Evolutionary conservation across 495 filamentous ascomycete genomes (phyloP).

Genomic region (Neurospora sp.): DNA sequence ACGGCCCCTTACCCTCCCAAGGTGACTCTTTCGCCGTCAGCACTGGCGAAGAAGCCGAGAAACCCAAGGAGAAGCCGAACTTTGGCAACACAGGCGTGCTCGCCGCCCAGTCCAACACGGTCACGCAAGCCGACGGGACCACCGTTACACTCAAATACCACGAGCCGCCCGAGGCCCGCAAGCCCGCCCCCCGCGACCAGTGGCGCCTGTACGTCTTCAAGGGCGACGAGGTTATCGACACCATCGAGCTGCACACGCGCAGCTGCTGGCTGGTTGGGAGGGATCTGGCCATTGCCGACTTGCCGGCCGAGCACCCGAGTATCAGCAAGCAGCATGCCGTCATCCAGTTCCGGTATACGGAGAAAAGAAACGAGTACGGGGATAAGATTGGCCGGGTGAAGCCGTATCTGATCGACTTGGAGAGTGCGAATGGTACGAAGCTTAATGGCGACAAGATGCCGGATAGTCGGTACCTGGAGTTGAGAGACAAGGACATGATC

Average conservation of each 20-base stretch:
- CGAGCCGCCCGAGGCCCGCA: slow-evolving; percentile 87
- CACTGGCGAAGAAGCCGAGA: slow-evolving; percentile 37
- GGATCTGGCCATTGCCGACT: slow-evolving; percentile 69
- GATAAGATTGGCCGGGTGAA: slow-evolving; percentile 72
- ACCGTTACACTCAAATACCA: slow-evolving; percentile 84
- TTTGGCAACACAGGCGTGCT: slow-evolving; percentile 70
- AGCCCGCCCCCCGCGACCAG: slow-evolving; percentile 62
- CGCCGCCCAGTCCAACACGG: slow-evolving; percentile 79
- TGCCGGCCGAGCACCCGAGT: slow-evolving; percentile 80
- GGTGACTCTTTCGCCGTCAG: slow-evolving; percentile 53
- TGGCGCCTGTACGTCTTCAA: slow-evolving; percentile 97
- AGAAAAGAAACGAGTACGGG: slow-evolving; percentile 76
- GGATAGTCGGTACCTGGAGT: slow-evolving; percentile 69
- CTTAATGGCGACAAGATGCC: slow-evolving; percentile 69
- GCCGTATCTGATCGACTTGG: slow-evolving; percentile 87
- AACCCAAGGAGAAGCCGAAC: slow-evolving; percentile 82
- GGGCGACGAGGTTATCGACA: slow-evolving; percentile 64
- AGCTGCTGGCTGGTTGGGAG: slow-evolving; percentile 89
- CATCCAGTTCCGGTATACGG: slow-evolving; percentile 80
- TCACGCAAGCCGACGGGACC: slow-evolving; percentile 54
- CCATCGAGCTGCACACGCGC: slow-evolving; percentile 59
- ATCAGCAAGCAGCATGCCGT: slow-evolving; percentile 92
- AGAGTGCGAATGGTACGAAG: slow-evolving; percentile 83
- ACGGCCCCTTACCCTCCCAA: slow-evolving; percentile 60
- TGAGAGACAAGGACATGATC: slow-evolving; percentile 80